Percentiles rank a stretch among this genome's conserved stretches.
Evolutionary conservation across 2,329 filamentous ascomycete species (phyloP).

Genomic region (Botrytis cinerea): DNA sequence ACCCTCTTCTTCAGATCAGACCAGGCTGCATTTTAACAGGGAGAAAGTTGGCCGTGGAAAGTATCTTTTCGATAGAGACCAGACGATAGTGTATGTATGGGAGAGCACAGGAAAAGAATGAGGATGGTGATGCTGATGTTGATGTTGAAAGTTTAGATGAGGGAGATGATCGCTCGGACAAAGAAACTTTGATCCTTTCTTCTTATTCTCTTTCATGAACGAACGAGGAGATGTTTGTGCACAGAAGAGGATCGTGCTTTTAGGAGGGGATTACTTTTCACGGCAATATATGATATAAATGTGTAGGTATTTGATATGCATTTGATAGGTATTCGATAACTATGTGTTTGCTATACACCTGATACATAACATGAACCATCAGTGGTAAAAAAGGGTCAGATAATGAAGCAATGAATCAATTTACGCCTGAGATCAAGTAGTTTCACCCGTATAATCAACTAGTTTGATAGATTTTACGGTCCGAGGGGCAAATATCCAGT

Average conservation of each 20-base stretch:
- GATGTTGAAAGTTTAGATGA: constrained; percentile 4
- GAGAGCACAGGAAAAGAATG: background rate
- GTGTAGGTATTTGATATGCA: background rate
- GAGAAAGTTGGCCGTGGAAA: background rate
- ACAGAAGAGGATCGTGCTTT: constrained; percentile 16
- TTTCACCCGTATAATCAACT: background rate
- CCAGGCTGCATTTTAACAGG: background rate
- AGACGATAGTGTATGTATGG: background rate
- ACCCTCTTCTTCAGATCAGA: constrained; percentile 14
- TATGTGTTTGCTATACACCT: no score
- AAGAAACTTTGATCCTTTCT: constrained; percentile 18
- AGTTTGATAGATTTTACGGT: background rate
- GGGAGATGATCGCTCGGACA: constrained; percentile 16
- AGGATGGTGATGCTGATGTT: background rate
- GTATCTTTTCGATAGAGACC: background rate
- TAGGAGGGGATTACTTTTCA: background rate
- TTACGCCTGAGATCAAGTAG: no score
- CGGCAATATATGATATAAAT: background rate
- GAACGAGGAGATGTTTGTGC: background rate
- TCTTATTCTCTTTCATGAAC: constrained; percentile 6
- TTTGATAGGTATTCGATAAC: background rate
- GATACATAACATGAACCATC: background rate
- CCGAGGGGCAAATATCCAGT: background rate
- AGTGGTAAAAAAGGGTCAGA: background rate
- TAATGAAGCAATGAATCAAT: background rate